Evolutionary conservation across 208 protist genomes (phyloP).

Genomic region (Crithidia sp.): DNA sequence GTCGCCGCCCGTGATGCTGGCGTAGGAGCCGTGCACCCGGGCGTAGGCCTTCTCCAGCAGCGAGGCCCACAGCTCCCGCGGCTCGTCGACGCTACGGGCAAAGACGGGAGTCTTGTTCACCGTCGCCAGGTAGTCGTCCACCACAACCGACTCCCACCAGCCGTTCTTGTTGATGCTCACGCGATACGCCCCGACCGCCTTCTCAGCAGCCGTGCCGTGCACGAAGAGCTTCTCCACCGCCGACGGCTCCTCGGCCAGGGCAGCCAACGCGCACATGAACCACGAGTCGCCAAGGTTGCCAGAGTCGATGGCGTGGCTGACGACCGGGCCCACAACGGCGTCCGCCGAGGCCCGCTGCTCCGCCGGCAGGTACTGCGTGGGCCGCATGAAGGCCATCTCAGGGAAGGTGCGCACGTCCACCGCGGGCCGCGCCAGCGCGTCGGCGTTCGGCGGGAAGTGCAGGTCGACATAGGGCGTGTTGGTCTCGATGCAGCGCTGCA

Average conservation of each 20-base stretch:
- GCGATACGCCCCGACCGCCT: constrained; percentile 55
- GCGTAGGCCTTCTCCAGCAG: constrained; percentile 90
- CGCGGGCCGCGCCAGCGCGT: constrained; percentile 36
- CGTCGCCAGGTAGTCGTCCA: constrained; percentile 73
- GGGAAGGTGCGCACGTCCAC: constrained; percentile 44
- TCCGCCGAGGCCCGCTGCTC: constrained; percentile 25
- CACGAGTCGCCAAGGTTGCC: constrained; percentile 74
- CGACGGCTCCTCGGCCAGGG: constrained; percentile 42
- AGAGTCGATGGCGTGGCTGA: constrained; percentile 53
- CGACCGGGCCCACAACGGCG: constrained; percentile 38
- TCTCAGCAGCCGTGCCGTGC: constrained; percentile 31
- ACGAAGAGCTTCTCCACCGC: constrained; percentile 37
- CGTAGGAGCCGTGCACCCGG: constrained; percentile 82
- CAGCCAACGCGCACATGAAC: constrained; percentile 52
- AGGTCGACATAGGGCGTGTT: constrained; percentile 53
- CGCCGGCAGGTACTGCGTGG: constrained; percentile 29
- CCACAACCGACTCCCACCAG: constrained; percentile 62
- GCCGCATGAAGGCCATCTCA: constrained; percentile 45
- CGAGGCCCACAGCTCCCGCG: constrained; percentile 67
- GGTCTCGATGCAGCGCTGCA: constrained; percentile 37
- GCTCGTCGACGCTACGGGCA: constrained; percentile 35
- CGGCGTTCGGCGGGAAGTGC: constrained; percentile 36
- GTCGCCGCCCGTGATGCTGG: constrained; percentile 66
- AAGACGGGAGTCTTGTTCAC: constrained; percentile 35
- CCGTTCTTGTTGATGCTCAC: constrained; percentile 63